These are phyloP conservation scores for Xylariaceae sp. DNA, from an alignment of 2,329 filamentous ascomycete species.

Conservation along the genomic window DNA sequence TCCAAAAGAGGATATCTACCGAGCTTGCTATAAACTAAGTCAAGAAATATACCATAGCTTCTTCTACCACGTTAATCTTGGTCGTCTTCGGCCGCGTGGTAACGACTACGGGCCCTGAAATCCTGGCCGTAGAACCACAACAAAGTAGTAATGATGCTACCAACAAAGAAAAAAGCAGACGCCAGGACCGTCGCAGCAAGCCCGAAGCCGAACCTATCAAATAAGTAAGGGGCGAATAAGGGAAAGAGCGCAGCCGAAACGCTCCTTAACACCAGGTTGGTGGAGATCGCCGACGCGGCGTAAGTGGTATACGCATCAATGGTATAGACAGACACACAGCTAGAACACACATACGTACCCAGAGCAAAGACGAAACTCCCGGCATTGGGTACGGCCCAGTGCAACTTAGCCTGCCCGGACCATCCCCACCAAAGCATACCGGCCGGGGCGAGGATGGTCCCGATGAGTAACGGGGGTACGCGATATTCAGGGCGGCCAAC, in stretches of 20 bases:
- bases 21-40: no score
- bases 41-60: no score
- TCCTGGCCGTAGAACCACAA: no score
- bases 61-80: no score
- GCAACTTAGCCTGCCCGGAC: slow-evolving; percentile 33
- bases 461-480: slow-evolving; percentile 52
- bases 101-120: no score
- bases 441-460: slow-evolving; percentile 38
- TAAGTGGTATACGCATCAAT: slow-evolving; percentile 44
- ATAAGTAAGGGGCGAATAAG: slow-evolving; percentile 41
- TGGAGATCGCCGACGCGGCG: slow-evolving; percentile 43
- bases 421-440: slow-evolving; percentile 42
- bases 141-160: no score
- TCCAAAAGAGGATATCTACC: no score
- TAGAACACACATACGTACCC: slow-evolving; percentile 30
- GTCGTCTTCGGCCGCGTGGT: no score
- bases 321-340: slow-evolving; percentile 36
- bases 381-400: slow-evolving; percentile 37
- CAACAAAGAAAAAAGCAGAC: no score
- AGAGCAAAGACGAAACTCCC: slow-evolving; percentile 33
- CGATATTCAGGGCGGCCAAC: slow-evolving; percentile 51
- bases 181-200: no score
- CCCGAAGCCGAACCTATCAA: slow-evolving; percentile 29
- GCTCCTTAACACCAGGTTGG: slow-evolving; percentile 40
- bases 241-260: slow-evolving; percentile 46